Evolutionary conservation across 2,329 filamentous ascomycete species (phyloP).

Genomic region (Xylaria sp.): DNA sequence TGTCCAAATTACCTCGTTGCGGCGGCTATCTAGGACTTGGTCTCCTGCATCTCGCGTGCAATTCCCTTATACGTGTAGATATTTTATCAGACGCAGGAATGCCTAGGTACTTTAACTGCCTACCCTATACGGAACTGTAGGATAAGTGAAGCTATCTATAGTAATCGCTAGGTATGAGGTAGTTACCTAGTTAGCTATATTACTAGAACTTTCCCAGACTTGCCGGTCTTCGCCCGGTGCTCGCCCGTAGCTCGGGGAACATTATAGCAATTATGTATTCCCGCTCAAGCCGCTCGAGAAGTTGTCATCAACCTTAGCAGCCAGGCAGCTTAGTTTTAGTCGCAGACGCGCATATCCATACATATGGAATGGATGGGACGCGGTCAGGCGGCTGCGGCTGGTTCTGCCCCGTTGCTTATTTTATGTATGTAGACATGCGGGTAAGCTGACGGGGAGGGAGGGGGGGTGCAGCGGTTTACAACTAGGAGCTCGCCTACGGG

Average conservation of each 20-base stretch:
- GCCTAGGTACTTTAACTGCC: not conserved
- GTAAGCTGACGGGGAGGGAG: no score
- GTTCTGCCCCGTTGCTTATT: conserved; percentile 3
- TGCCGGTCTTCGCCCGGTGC: not conserved
- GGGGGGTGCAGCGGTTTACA: conserved; percentile 5
- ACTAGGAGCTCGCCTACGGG: conserved; percentile 13
- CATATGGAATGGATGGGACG: no score
- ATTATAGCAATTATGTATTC: not conserved
- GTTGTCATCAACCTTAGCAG: not conserved
- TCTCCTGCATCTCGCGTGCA: conserved; percentile 19
- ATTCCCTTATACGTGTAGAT: conserved; percentile 14
- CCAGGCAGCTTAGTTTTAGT: no score
- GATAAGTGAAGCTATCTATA: no score
- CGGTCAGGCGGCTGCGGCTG: not conserved
- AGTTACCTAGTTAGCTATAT: not conserved
- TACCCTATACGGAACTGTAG: no score
- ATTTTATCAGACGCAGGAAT: not conserved
- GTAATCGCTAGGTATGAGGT: not conserved
- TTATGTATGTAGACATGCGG: not conserved
- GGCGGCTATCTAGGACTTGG: no score
- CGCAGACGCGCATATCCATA: no score
- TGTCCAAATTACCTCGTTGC: not conserved
- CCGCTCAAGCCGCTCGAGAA: not conserved
- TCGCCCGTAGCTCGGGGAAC: conserved; percentile 26
- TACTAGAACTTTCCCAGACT: not conserved